Evolutionary conservation across 2,329 filamentous ascomycete genomes (phyloP), one percentile per base, ranked within the genome.

Genomic region (Pseudogymnoascus sp.): DNA sequence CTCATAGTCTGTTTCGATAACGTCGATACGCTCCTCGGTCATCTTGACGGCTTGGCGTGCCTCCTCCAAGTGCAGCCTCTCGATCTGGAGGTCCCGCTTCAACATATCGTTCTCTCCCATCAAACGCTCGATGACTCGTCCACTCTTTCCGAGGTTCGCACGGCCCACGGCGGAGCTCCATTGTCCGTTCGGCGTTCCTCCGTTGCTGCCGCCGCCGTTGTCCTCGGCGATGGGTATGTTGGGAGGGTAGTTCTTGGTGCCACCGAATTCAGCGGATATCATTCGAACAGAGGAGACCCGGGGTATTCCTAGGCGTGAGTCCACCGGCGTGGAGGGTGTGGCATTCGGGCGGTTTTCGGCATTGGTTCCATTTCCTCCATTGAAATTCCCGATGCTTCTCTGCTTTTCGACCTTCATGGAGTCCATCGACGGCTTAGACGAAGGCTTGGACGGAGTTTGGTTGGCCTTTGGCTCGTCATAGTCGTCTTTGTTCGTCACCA

Each of bases 71-170:
- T 81, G 81, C 61, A 87, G 72, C 18, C 79, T 78, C 73, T 89
- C 86, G 62, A 87, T 82, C 69, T 87, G 80, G 62, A 89, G 78
- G 65, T 93, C 89, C 60, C 89, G 82, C 68, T 89, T 89, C 52
- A 93, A 78, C 40, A 86, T 82, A 70, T 93, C 89, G 67, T 92
- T 92, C 71, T 93, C 89, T 60, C 87, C 86, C 71, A 91, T 89
- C 61, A 94, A 81, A 70, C 86, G 85, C 75, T 94, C 90, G 73
- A 94, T 93, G 60, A 91, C 88, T 35, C 87, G 80, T 7, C 88
- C 88, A 8, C 87, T 90, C 77, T 91, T 91, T 45, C 88, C 88
- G 2, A 88, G 76, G 2, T 84, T 86, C 6, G 87, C 86, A 70
- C 87, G 87, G 67, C 87, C 87, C 52, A 89, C 82, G 2, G 86